Conservation (phyloP, 2,329 filamentous ascomycete species). For the Fusarium haematococcum region DNA sequence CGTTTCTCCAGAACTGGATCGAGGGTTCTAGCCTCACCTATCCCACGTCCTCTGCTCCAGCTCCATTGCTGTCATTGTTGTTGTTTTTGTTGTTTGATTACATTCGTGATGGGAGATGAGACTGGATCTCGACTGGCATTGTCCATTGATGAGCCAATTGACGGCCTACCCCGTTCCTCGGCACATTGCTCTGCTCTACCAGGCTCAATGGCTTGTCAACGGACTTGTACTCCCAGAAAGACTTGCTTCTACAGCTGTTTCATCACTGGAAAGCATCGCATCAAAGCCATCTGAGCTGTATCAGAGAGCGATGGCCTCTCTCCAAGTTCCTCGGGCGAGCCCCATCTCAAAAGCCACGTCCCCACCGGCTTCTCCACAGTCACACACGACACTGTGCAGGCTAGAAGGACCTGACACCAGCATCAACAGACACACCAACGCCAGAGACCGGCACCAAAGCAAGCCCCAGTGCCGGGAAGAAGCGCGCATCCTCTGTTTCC, state of each 20-base stretch:
- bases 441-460: conserved; percentile 32
- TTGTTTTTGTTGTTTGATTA: conserved; percentile 23
- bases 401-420: conserved; percentile 18
- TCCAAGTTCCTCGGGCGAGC: conserved; percentile 1
- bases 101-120: conserved; percentile 18
- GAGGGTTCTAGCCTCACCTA: neutral
- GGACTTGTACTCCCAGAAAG: neutral
- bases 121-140: conserved; percentile 22
- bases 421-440: neutral
- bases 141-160: conserved; percentile 18
- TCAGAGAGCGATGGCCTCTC: conserved; percentile 3
- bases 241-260: neutral
- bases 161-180: neutral
- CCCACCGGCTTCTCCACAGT: conserved; percentile 21
- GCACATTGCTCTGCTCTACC: conserved; percentile 1
- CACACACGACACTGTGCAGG: conserved; percentile 24
- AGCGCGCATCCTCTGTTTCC: conserved; percentile 41
- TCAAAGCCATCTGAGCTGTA: neutral
- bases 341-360: conserved; percentile 13
- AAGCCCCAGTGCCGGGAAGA: conserved; percentile 39
- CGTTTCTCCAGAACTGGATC: conserved; percentile 5
- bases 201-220: neutral
- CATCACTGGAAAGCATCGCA: neutral
- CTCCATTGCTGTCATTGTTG: neutral
- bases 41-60: neutral